Conservation (phyloP, 176 grass and related monocot genomes). For the Dactylis glomerata region DNA sequence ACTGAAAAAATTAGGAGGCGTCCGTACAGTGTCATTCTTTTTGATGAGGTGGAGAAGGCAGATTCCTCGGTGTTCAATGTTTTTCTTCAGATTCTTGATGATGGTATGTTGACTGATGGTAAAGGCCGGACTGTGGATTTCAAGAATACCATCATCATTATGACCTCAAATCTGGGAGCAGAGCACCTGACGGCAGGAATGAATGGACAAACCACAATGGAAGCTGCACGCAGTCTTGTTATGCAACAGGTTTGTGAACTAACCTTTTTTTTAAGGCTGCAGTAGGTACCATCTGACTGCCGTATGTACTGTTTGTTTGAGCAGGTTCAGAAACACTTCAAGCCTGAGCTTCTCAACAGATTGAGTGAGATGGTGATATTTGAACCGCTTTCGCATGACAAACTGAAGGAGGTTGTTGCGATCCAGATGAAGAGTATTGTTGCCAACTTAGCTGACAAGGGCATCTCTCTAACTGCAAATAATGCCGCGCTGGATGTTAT, state of each 20-base stretch:
- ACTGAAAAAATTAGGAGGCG: constrained; percentile 1
- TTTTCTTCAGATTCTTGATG: not conserved
- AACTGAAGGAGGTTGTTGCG: not conserved
- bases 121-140: not conserved
- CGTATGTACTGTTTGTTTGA: not conserved
- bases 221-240: not conserved
- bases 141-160: constrained; percentile 17
- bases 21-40: not conserved
- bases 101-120: constrained; percentile 6
- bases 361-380: constrained; percentile 16
- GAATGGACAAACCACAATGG: not conserved
- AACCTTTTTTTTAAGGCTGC: not conserved
- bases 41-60: constrained; percentile 1
- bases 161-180: constrained; percentile 7
- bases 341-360: constrained; percentile 9
- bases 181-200: constrained; percentile 1
- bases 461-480: not conserved
- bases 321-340: constrained; percentile 5
- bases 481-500: not conserved
- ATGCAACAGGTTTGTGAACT: constrained; percentile 4
- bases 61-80: not conserved
- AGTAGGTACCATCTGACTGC: not conserved
- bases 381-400: constrained; percentile 1
- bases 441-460: constrained; percentile 6
- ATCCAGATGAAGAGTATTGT: not conserved